Evolutionary conservation across 202 grass and related monocot genomes (phyloP), one percentile per base, ranked within the genome.

Genomic region (Panicum hallii): DNA sequence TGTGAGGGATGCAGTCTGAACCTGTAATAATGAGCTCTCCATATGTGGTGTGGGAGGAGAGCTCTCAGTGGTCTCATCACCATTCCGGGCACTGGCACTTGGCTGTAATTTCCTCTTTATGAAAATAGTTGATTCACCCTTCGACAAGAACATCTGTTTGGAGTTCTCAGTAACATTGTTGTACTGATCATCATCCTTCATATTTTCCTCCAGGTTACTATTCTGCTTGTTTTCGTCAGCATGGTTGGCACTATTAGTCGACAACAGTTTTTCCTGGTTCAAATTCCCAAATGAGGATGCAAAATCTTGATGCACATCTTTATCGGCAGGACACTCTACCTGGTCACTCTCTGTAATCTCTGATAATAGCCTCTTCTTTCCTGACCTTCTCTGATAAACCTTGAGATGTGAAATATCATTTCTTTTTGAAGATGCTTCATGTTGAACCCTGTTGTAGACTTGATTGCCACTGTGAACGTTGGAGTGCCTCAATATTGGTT

Each of bases 331-430:
- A 57, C 47, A 43, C 49, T 49, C 62, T 12, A 58, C 88, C 40
- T 57, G 73, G 7, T 88, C 47, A 67, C 11, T 62, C 3, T 34
- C 64, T 64, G 89, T 88, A 67, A 92, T 92, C 38, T 94, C 90
- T 67, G 82, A 87, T 74, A 92, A 73, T 58, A 89, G 86, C 22
- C 90, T 85, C 12, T 86, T 34, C 69, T 90, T 94, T 77, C 54
- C 85, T 67, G 52, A 56, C 50, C 88, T 94, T 85, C 70, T 89
- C 63, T 40, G 57, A 41, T 63, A 65, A 64, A 88, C 13, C 82
- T 90, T 92, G 45, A 52, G 53, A 63, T 70, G 80, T 75, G 84
- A 81, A 70, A 20, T 50, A 32, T 63, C 83, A 36, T 17, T 75
- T 79, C 81, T 80, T 63, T 60, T 85, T 16, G 67, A 63, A 66